phyloP scores from a whole-genome alignment of 805 yeast genomes.

The Candida broadrunensis region DNA sequence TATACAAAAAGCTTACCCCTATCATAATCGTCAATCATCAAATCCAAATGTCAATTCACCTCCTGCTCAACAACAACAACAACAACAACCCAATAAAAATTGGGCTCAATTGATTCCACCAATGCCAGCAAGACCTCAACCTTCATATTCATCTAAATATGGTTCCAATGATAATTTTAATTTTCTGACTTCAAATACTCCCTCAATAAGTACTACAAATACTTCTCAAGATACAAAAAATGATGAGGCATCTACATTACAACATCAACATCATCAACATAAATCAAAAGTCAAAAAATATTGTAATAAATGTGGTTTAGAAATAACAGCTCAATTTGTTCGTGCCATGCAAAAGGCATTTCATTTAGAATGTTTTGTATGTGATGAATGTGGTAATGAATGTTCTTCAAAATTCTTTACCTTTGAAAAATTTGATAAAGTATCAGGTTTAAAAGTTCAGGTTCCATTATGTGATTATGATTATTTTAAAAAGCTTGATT shows the following conservation, averaged over 20 bases:
- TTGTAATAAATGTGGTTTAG: slow-evolving; percentile 35
- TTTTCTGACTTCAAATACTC: background rate
- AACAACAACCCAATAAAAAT: slow-evolving; percentile 4
- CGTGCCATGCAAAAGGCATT: slow-evolving; percentile 77
- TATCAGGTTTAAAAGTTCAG: slow-evolving; percentile 16
- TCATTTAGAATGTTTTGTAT: slow-evolving; percentile 85
- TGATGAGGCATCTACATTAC: background rate
- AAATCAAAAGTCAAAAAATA: slow-evolving; percentile 17
- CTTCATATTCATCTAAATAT: background rate
- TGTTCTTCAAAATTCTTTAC: slow-evolving; percentile 92
- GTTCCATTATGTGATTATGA: slow-evolving; percentile 85
- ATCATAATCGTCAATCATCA: too few species aligned
- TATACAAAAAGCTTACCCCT: too few species aligned
- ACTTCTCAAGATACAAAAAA: background rate
- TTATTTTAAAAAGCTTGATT: slow-evolving; percentile 79
- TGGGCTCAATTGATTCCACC: slow-evolving; percentile 37
- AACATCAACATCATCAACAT: background rate
- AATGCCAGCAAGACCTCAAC: slow-evolving; percentile 15
- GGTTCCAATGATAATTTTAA: background rate
- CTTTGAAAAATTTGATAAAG: slow-evolving; percentile 46
- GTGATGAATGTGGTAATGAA: slow-evolving; percentile 77
- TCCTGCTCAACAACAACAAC: background rate
- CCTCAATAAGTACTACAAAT: background rate
- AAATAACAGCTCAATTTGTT: slow-evolving; percentile 66
- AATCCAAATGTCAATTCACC: too few species aligned